These are phyloP conservation scores for Malbranchea cinnamomea DNA, from an alignment of 2,329 filamentous ascomycete genomes.

Conservation along the genomic window DNA sequence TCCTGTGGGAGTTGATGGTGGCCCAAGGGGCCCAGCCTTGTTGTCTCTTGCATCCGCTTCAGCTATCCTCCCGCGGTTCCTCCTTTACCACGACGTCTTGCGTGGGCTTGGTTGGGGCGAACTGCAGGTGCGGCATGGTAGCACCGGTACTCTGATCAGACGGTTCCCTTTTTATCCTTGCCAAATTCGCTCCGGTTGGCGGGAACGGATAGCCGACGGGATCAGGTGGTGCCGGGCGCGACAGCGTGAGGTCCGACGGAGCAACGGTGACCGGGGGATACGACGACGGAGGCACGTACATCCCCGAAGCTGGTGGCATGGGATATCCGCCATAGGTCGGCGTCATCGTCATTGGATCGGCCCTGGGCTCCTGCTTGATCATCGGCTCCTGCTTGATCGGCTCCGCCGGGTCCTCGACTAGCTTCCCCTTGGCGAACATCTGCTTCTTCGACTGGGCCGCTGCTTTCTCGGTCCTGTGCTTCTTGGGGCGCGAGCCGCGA, in stretches of 20 bases:
- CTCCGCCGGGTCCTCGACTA: background rate
- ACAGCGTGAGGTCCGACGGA: slow-evolving; percentile 12
- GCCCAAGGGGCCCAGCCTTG: too few species aligned
- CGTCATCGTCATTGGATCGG: too few species aligned
- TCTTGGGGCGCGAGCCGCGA: slow-evolving; percentile 14
- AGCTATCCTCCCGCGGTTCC: too few species aligned
- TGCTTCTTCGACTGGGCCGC: slow-evolving; percentile 9
- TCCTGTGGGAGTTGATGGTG: too few species aligned
- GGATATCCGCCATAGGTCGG: too few species aligned
- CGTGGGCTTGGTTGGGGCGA: too few species aligned
- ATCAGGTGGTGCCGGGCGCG: slow-evolving; percentile 6
- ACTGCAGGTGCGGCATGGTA: too few species aligned
- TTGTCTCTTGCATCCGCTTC: too few species aligned
- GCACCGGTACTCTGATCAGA: too few species aligned
- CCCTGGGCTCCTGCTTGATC: slow-evolving; percentile 5
- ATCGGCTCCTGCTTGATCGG: slow-evolving; percentile 6
- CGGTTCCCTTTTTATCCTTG: slow-evolving; percentile 14
- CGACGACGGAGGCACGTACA: background rate
- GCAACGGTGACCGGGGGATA: slow-evolving; percentile 7
- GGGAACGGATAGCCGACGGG: slow-evolving; percentile 6
- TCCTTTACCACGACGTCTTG: too few species aligned
- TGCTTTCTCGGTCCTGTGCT: slow-evolving; percentile 11
- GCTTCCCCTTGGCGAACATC: slow-evolving; percentile 5
- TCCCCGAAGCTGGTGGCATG: background rate
- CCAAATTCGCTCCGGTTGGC: slow-evolving; percentile 12